phyloP scores from a whole-genome alignment of 176 grass and related monocot genomes.

The Aegilops bicornis region DNA sequence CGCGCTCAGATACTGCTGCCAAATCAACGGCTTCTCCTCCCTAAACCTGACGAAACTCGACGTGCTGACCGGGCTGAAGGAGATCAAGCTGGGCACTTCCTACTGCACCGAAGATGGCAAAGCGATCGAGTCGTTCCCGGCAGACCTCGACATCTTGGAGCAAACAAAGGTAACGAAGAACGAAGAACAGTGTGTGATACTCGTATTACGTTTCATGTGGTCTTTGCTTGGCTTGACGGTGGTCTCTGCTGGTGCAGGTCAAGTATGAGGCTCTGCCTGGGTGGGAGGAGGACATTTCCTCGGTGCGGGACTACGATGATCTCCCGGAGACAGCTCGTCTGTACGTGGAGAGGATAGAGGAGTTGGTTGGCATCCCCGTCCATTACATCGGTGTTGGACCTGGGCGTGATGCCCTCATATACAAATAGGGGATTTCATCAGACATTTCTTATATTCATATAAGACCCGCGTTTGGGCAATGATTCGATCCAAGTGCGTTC shows the following conservation, averaged over 20 bases:
- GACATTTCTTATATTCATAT: background rate
- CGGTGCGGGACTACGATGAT: slow-evolving; percentile 56
- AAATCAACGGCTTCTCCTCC: slow-evolving; percentile 89
- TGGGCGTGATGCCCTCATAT: slow-evolving; percentile 86
- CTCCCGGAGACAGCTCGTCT: slow-evolving; percentile 66
- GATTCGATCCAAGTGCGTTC: background rate
- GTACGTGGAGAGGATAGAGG: slow-evolving; percentile 91
- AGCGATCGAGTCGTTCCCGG: slow-evolving; percentile 56
- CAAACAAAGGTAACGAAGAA: slow-evolving; percentile 53
- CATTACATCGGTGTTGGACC: slow-evolving; percentile 91
- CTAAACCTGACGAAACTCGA: slow-evolving; percentile 92
- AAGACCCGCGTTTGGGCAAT: background rate
- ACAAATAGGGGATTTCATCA: slow-evolving; percentile 43
- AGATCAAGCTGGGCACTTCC: slow-evolving; percentile 72
- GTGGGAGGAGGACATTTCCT: slow-evolving; percentile 82
- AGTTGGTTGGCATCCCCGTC: slow-evolving; percentile 76
- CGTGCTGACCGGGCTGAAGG: slow-evolving; percentile 70
- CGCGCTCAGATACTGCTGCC: slow-evolving; percentile 76
- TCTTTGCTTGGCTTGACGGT: background rate
- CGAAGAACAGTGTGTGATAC: too few species aligned
- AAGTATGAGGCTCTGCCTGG: slow-evolving; percentile 84
- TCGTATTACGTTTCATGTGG: too few species aligned
- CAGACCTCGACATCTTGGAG: slow-evolving; percentile 59
- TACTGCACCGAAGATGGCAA: slow-evolving; percentile 45
- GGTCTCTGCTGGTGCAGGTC: slow-evolving; percentile 54